phyloP scores from a whole-genome alignment of 306 rosid species.

The Sphenostylis stenocarpa region DNA sequence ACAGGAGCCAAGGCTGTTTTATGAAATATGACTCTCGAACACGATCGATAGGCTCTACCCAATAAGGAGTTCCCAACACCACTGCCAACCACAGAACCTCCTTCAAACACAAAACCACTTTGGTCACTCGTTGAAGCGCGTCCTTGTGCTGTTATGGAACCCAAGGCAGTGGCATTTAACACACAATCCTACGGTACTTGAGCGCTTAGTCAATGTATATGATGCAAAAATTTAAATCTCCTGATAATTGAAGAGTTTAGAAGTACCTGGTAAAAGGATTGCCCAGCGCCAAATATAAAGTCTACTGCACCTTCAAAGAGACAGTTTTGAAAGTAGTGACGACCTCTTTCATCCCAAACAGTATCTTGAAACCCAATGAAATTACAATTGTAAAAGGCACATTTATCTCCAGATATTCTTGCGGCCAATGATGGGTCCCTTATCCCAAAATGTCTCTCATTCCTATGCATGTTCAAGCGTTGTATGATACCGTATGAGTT shows the following conservation, averaged over 20 bases:
- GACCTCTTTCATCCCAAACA: constrained; percentile 46
- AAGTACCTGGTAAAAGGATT: constrained; percentile 41
- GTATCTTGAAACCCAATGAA: constrained; percentile 49
- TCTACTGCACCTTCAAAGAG: constrained; percentile 47
- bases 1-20: neutral
- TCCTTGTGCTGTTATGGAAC: constrained; percentile 49
- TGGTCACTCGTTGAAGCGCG: neutral
- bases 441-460: rapidly evolving
- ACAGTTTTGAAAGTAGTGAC: constrained; percentile 45
- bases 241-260: too few species aligned
- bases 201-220: neutral
- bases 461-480: neutral
- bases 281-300: constrained; percentile 51
- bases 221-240: too few species aligned
- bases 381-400: neutral
- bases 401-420: neutral
- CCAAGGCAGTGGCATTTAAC: constrained; percentile 15
- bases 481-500: neutral
- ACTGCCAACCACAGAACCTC: constrained; percentile 26
- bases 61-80: neutral
- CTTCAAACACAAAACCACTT: constrained; percentile 47
- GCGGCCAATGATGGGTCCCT: constrained; percentile 39
- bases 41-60: constrained; percentile 50
- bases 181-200: constrained; percentile 19
- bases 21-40: constrained; percentile 48